A percentile compares a stretch with the other conserved stretches of the same genome.
Conservation (phyloP, 345 rosid species). For the Cardamine occulta region DNA sequence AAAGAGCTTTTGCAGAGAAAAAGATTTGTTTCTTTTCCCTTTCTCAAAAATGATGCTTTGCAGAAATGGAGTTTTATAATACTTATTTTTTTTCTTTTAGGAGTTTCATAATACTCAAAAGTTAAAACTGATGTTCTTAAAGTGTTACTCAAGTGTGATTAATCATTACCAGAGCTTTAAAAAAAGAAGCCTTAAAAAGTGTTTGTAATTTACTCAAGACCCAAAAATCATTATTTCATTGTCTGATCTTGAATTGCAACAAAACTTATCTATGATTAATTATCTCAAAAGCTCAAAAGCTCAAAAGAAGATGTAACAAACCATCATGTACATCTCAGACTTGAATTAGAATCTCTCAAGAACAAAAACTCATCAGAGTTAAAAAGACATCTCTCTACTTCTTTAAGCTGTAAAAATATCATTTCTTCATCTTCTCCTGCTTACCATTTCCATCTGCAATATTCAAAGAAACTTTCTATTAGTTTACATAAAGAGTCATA, state of each 20-base stretch:
- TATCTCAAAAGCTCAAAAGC: conserved; percentile 35
- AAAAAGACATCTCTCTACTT: conserved; percentile 32
- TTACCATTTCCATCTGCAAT: conserved; percentile 42
- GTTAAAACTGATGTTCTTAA: conserved; percentile 21
- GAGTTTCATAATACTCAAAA: background rate
- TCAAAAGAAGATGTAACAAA: conserved; percentile 27
- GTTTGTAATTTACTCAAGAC: conserved; percentile 12
- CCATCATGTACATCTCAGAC: conserved; percentile 29
- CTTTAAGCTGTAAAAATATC: background rate
- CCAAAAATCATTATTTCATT: conserved; percentile 30
- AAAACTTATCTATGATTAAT: conserved; percentile 13
- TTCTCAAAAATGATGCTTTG: conserved; percentile 31
- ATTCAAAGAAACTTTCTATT: background rate
- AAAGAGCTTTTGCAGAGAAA: conserved; percentile 36
- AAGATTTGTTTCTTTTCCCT: conserved; percentile 10
- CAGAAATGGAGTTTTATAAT: conserved; percentile 16
- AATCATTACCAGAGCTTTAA: conserved; percentile 32
- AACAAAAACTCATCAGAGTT: conserved; percentile 29
- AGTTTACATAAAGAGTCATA: background rate
- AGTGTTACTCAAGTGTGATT: conserved; percentile 21
- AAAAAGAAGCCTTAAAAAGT: background rate
- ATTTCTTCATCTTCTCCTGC: conserved; percentile 39
- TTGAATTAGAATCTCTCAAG: conserved; percentile 18
- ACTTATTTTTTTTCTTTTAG: background rate
- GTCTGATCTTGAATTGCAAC: conserved; percentile 11